Evolutionary conservation across 2,329 filamentous ascomycete species (phyloP).

Genomic region (Ophidiomyces ophidiicola): DNA sequence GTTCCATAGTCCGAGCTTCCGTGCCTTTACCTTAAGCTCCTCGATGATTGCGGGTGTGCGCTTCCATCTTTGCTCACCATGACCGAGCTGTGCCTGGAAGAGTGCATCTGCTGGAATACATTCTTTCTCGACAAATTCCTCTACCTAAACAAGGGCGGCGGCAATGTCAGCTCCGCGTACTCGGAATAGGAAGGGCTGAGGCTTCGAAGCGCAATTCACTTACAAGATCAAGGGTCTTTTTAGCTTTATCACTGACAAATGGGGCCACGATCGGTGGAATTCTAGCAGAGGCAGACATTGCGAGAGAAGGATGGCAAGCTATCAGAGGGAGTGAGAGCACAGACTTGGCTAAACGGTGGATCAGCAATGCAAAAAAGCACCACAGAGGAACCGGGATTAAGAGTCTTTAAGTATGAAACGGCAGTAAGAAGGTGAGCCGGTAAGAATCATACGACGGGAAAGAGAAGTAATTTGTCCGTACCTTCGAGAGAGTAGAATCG

Average conservation of each 20-base stretch:
- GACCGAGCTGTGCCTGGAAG: conserved; percentile 65
- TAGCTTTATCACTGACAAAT: conserved; percentile 71
- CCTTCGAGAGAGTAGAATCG: not conserved
- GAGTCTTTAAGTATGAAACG: conserved; percentile 1
- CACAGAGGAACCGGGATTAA: not conserved
- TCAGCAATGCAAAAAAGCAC: not conserved
- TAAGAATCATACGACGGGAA: conserved; percentile 9
- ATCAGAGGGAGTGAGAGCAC: not conserved
- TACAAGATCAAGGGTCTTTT: conserved; percentile 67
- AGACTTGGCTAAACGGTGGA: not conserved
- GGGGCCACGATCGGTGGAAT: conserved; percentile 48
- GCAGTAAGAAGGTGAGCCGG: not conserved
- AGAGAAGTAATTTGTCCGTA: not conserved
- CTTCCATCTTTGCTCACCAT: conserved; percentile 66
- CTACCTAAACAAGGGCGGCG: conserved; percentile 44
- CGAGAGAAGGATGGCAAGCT: no score
- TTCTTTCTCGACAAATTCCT: conserved; percentile 94
- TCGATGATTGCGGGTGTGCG: conserved; percentile 71
- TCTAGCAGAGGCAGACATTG: conserved; percentile 40
- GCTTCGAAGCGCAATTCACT: conserved; percentile 14
- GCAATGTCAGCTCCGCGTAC: not conserved
- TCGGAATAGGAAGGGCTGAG: not conserved
- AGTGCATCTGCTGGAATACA: conserved; percentile 77
- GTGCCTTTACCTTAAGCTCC: conserved; percentile 74
- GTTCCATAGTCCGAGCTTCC: conserved; percentile 84